Conservation (phyloP, 331 rosid species). For the Telfairia occidentalis region DNA sequence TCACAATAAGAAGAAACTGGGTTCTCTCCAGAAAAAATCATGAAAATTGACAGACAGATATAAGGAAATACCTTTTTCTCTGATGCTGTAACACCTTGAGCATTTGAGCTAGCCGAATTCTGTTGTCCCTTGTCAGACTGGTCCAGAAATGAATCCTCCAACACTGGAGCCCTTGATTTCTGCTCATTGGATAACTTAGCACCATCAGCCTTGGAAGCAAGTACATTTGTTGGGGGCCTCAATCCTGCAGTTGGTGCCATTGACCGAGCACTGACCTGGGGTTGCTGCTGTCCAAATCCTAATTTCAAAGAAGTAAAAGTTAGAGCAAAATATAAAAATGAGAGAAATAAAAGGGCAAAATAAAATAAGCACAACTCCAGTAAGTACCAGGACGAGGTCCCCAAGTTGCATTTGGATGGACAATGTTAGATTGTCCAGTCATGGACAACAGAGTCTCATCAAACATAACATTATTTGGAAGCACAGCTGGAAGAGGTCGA, state of each 20-base stretch:
- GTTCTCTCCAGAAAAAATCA: background rate
- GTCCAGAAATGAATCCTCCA: conserved; percentile 47
- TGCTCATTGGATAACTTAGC: conserved; percentile 40
- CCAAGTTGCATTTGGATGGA: conserved; percentile 63
- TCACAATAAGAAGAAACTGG: background rate
- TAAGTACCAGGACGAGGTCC: conserved; percentile 41
- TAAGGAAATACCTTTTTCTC: conserved; percentile 37
- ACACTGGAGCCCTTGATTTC: conserved; percentile 33
- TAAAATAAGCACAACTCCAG: conserved; percentile 7
- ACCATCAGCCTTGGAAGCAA: conserved; percentile 29
- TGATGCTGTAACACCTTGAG: conserved; percentile 29
- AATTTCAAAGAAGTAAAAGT: conserved; percentile 14
- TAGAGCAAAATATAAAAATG: conserved; percentile 9
- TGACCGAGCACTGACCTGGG: conserved; percentile 38
- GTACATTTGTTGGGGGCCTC: conserved; percentile 40
- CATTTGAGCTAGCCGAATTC: conserved; percentile 24
- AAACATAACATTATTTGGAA: conserved; percentile 55
- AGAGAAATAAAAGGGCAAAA: conserved; percentile 6
- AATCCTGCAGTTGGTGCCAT: conserved; percentile 38
- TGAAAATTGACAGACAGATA: background rate
- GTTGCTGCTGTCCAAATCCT: conserved; percentile 78
- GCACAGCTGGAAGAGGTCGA: conserved; percentile 58
- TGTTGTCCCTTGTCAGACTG: conserved; percentile 34
- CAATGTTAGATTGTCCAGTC: conserved; percentile 59
- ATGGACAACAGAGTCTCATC: conserved; percentile 71